Base-by-base conservation (phyloP, 768 basidiomycete species). In the Phaeotremella fagi region DNA sequence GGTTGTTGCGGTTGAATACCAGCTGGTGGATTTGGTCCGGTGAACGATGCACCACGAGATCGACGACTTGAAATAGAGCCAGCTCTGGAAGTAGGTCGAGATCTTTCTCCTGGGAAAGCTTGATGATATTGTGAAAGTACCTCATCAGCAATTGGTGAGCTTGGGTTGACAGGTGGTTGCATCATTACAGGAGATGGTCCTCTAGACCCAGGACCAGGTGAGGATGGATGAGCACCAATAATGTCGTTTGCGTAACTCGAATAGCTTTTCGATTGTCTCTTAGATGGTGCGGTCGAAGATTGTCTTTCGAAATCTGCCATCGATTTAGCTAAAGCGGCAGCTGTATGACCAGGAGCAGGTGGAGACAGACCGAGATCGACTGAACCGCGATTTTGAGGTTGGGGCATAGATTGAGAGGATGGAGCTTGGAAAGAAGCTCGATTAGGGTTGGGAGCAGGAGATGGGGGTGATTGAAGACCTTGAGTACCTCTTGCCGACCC, bases 91-190 rank as follows among this genome's bases (percentile, higher is more conserved):
- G 48, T 45, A 20, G 69, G 55, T 35, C 63, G 42, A 35, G 56
- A 50, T 7, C 72, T 52, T 71, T 95, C 92, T 3, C 90, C 91
- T 5, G 91, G 92, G 69, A 97, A 81, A 1, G 85, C 82, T 64
- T 90, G 89, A 24, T 85, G 82, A 66, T 97, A 97, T 59, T 83
- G 80, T 0, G 78, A 78, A 15, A 90, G 74, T 6, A 90, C 83
- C n/a, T 83, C 82, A 51, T 87, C 84, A 14, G 66, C 63, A 16
- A 89, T 82, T 0, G 81, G 78, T 1, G 74, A 62, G 9, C 65
- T 53, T 4, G 71, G 66, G 38, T 74, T 67, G 2, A 49, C 49
- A 26, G 75, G 84, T 5, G 87, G 83, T 43, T 83, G 80, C 82
- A 86, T 88, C 68, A 90, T 82, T 6, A 80, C 85, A 1, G 70